Evolutionary conservation across 768 basidiomycete species (phyloP), one percentile per base, ranked within the genome.

Genomic region (Phlegmacium glaucopus): DNA sequence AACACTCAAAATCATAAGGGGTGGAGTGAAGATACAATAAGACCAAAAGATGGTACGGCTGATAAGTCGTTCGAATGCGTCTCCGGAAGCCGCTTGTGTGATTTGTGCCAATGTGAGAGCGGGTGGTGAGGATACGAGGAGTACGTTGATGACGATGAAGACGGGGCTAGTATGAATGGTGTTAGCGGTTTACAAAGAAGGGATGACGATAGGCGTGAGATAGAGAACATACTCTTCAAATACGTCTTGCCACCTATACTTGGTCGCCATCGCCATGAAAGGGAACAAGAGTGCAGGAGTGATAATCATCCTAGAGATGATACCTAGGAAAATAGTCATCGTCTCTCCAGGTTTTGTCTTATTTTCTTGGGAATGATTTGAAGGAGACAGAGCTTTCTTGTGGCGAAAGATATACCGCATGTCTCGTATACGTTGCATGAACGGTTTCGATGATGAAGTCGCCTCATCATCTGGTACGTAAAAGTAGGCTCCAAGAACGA

Each of bases 401-500:
- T 2, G 2, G 22, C 22, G 22, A 5, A 22, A 22, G 2, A 22
- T 5, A 22, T 22, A 5, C 3, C 22, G 22, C 2, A 22, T 22
- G 22, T 27, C 26, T 10, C 41, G 15, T 37, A 17, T 39, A 26
- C 43, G 16, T 45, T 17, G 29, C 32, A n/a, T 34, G 11, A n/a
- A 11, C n/a, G 32, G 32, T 34, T 34, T 34, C n/a, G 32, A 34
- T 34, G 32, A 10, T 4, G 32, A 34, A 2, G 32, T 11, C 32
- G 32, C 4, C 32, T 54, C 59, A 10, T 56, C 47, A 2, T 68
- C 66, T 5, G 74, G 70, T 0, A 70, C 71, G 62, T 83, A 87
- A 68, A 95, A 95, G 72, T 94, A 97, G 11, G 89, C 93, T 9
- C 94, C 94, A 36, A 97, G 83, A 6, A 96, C 92, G 47, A 97